phyloP scores from a whole-genome alignment of 371 early-diverging fungal species.

The Mortierella sp. region DNA sequence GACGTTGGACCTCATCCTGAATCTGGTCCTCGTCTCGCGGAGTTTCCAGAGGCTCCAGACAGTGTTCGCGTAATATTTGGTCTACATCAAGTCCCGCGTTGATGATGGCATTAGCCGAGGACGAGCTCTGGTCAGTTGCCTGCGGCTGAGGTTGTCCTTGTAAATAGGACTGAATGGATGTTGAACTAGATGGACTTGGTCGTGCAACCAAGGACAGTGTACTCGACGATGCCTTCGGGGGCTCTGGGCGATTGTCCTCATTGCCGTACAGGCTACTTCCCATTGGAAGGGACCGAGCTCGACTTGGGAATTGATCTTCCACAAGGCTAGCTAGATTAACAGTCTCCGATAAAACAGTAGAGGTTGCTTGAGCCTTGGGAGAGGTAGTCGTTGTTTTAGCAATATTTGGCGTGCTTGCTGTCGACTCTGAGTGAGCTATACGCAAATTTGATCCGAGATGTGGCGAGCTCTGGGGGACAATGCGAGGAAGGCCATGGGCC shows the following conservation, averaged over 20 bases:
- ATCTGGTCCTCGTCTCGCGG: slow-evolving; percentile 52
- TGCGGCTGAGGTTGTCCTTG: slow-evolving; percentile 22
- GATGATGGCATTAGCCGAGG: slow-evolving; percentile 13
- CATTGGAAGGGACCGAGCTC: slow-evolving; percentile 25
- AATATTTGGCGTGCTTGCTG: slow-evolving; percentile 17
- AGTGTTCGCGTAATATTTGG: slow-evolving; percentile 65
- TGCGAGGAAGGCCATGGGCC: slow-evolving; percentile 25
- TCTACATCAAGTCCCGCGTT: slow-evolving; percentile 60
- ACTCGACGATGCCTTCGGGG: slow-evolving; percentile 29
- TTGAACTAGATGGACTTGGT: slow-evolving; percentile 23
- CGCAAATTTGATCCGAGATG: slow-evolving; percentile 45
- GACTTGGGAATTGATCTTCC: slow-evolving; percentile 53
- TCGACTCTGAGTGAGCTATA: slow-evolving; percentile 19
- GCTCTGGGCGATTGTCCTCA: slow-evolving; percentile 38
- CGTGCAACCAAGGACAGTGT: slow-evolving; percentile 35
- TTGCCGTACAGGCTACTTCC: slow-evolving; percentile 36
- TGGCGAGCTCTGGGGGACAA: slow-evolving; percentile 35
- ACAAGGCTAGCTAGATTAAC: slow-evolving; percentile 37
- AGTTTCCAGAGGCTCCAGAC: slow-evolving; percentile 58
- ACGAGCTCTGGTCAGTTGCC: slow-evolving; percentile 15
- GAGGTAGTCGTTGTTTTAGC: slow-evolving; percentile 36
- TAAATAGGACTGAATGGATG: slow-evolving; percentile 2
- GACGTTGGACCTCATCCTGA: slow-evolving; percentile 66
- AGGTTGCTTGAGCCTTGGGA: slow-evolving; percentile 26
- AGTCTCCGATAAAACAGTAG: slow-evolving; percentile 22